Percentiles rank a stretch among this genome's conserved stretches.
Evolutionary conservation across 148 eudicot species (phyloP).

Genomic region (Vaccinium myrtillus): DNA sequence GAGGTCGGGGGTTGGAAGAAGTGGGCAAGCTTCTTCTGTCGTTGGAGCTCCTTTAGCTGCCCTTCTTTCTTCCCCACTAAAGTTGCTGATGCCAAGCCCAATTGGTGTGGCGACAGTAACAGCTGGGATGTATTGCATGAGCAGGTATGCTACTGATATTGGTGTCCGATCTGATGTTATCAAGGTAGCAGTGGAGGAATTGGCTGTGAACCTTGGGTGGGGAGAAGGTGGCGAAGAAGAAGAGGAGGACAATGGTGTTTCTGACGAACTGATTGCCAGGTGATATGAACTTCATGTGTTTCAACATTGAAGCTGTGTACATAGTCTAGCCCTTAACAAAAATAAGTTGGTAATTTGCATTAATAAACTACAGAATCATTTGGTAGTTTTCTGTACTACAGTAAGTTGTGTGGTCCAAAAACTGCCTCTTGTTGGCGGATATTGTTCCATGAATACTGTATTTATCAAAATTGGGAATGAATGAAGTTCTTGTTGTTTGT

Average conservation of each 20-base stretch:
- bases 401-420: conserved; percentile 1
- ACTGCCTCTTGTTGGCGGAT: neutral
- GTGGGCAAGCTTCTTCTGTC: conserved; percentile 86
- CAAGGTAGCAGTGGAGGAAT: conserved; percentile 81
- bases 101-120: conserved; percentile 80
- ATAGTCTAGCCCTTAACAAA: neutral
- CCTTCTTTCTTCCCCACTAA: conserved; percentile 74
- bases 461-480: neutral
- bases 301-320: neutral
- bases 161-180: conserved; percentile 85
- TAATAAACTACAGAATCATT: conserved; percentile 6
- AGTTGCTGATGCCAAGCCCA: conserved; percentile 71
- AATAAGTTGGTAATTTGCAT: neutral
- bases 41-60: conserved; percentile 90
- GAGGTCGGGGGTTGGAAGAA: conserved; percentile 62
- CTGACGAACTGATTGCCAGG: conserved; percentile 12
- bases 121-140: conserved; percentile 89
- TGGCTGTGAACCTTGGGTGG: conserved; percentile 80
- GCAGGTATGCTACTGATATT: conserved; percentile 88
- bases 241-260: neutral
- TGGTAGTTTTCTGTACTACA: neutral
- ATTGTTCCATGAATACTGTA: neutral
- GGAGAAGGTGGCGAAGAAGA: conserved; percentile 25
- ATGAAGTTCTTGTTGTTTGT: neutral
- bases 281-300: neutral